Conservation (phyloP, 2,329 filamentous ascomycete species). For the Pseudopyrenochaeta lycopersici region DNA sequence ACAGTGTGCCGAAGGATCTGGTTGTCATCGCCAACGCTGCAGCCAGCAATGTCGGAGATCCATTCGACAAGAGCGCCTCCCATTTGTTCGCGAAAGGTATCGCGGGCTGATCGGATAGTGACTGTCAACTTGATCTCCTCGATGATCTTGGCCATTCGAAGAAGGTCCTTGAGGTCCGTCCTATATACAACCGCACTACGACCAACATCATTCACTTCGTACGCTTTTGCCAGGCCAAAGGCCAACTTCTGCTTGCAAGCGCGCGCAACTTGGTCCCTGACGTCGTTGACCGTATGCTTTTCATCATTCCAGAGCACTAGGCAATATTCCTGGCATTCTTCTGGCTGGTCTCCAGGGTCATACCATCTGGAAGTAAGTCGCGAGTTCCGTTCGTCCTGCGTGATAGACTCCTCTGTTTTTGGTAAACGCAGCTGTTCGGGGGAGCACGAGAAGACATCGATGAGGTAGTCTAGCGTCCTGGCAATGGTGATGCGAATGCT, state of each 20-base stretch:
- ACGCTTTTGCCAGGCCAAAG: slow-evolving; percentile 78
- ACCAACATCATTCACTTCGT: slow-evolving; percentile 89
- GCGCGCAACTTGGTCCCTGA: slow-evolving; percentile 86
- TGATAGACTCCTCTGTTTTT: slow-evolving; percentile 83
- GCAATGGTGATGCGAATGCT: slow-evolving; percentile 87
- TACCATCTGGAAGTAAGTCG: slow-evolving; percentile 81
- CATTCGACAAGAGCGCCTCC: slow-evolving; percentile 97
- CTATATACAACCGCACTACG: slow-evolving; percentile 84
- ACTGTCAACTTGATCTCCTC: slow-evolving; percentile 97
- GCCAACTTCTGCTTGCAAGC: slow-evolving; percentile 78
- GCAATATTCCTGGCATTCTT: slow-evolving; percentile 78
- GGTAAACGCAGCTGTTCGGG: slow-evolving; percentile 90
- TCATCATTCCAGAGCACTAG: slow-evolving; percentile 97
- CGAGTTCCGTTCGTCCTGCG: slow-evolving; percentile 81
- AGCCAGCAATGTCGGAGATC: slow-evolving; percentile 91
- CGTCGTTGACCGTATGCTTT: slow-evolving; percentile 94
- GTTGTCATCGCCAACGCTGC: slow-evolving; percentile 81
- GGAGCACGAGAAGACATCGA: slow-evolving; percentile 96
- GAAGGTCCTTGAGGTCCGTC: slow-evolving; percentile 73
- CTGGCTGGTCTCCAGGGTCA: slow-evolving; percentile 64
- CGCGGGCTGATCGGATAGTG: slow-evolving; percentile 89
- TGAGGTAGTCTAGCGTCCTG: slow-evolving; percentile 89
- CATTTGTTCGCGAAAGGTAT: slow-evolving; percentile 98
- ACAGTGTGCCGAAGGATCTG: slow-evolving; percentile 81
- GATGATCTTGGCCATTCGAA: slow-evolving; percentile 83